Percentiles rank a stretch among this genome's conserved stretches.
Conservation (phyloP, 306 rosid species). For the Trichosanthes cucumerina region DNA sequence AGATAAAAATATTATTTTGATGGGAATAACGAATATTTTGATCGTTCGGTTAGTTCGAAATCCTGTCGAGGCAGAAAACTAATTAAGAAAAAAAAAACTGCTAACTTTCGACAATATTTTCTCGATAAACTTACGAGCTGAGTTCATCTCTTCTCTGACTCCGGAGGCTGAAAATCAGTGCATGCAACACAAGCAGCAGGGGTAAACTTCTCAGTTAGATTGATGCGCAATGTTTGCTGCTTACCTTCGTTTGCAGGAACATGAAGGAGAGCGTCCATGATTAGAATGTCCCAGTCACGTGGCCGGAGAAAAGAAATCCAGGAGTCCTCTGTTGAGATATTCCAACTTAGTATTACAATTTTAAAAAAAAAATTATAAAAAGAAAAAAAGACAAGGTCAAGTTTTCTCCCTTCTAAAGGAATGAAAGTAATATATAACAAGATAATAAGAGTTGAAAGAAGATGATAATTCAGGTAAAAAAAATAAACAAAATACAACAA, state of each 20-base stretch:
- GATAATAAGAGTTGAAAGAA: neutral
- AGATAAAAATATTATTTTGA: neutral
- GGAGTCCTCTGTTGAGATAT: constrained; percentile 40
- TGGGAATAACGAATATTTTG: neutral
- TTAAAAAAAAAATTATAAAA: neutral
- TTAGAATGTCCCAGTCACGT: constrained; percentile 79
- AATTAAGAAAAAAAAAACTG: neutral
- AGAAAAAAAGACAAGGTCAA: neutral
- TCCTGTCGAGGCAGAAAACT: neutral
- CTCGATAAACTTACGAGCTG: neutral
- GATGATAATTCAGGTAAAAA: neutral
- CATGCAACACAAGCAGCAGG: constrained; percentile 34
- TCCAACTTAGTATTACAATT: neutral
- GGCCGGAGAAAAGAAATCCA: constrained; percentile 62
- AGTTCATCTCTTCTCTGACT: constrained; percentile 30
- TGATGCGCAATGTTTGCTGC: constrained; percentile 51
- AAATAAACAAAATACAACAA: neutral
- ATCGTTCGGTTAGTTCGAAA: neutral
- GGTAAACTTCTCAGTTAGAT: constrained; percentile 31
- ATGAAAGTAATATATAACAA: neutral
- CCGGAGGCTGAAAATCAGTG: constrained; percentile 26
- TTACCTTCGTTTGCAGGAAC: constrained; percentile 72
- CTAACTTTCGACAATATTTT: neutral
- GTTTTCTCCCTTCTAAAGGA: neutral
- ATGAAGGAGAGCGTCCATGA: constrained; percentile 88